These are phyloP conservation scores for Paramecium pentaurelia DNA, from an alignment of 73 alveolate genomes.

Conservation along the genomic window DNA sequence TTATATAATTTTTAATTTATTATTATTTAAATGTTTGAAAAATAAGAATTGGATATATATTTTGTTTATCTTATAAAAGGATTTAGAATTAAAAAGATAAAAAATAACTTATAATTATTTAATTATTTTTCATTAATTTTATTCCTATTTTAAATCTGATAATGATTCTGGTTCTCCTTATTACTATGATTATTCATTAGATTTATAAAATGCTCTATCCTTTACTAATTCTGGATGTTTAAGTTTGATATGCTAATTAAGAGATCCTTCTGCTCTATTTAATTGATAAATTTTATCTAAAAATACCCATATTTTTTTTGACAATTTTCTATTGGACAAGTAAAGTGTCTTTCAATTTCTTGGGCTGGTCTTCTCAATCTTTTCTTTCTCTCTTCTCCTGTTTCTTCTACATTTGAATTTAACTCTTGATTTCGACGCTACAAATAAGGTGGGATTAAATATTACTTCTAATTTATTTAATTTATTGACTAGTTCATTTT, in stretches of 20 bases:
- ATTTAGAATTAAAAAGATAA: neutral
- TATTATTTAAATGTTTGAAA: neutral
- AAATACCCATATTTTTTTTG: conserved; percentile 54
- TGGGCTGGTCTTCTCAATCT: conserved; percentile 51
- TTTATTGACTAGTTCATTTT: conserved; percentile 55
- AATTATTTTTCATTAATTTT: neutral
- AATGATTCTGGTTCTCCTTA: neutral
- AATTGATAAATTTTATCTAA: neutral
- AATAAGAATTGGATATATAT: neutral
- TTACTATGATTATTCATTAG: neutral
- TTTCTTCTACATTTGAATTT: conserved; percentile 42
- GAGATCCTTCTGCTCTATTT: conserved; percentile 57
- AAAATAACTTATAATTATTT: neutral
- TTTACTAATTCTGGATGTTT: conserved; percentile 58
- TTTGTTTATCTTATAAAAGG: neutral
- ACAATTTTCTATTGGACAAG: conserved; percentile 59
- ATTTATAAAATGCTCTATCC: conserved; percentile 22
- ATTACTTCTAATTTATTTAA: conserved; percentile 39
- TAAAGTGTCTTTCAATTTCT: conserved; percentile 59
- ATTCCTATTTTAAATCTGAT: neutral
- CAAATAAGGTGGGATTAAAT: neutral
- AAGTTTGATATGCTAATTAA: conserved; percentile 48
- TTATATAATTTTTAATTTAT: neutral
- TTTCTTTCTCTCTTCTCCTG: conserved; percentile 49
- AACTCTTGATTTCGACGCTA: conserved; percentile 38